These are phyloP conservation scores for Gossypium schwendimanii DNA, from an alignment of 441 rosid genomes.

Conservation along the genomic window DNA sequence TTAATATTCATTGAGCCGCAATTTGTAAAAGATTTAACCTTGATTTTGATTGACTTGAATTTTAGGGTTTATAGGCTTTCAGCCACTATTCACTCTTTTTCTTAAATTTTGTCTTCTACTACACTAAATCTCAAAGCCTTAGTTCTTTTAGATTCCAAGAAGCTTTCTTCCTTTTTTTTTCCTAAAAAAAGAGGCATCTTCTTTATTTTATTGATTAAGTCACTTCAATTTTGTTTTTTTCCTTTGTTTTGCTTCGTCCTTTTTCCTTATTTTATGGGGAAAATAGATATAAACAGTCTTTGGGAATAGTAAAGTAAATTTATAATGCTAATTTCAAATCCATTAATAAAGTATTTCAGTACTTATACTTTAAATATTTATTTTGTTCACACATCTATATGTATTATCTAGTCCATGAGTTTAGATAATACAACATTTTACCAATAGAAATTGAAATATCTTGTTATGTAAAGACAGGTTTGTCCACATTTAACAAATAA, in stretches of 20 bases:
- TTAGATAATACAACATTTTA: no score
- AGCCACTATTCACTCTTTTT: neutral
- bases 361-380: neutral
- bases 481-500: neutral
- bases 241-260: neutral
- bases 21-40: neutral
- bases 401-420: neutral
- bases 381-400: neutral
- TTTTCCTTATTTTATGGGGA: neutral
- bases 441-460: no score
- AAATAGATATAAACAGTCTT: neutral
- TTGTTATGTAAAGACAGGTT: neutral
- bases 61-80: slow-evolving; percentile 9
- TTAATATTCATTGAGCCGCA: neutral
- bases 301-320: neutral
- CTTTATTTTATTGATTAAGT: neutral
- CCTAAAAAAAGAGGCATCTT: neutral
- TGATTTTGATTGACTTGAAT: slow-evolving; percentile 13
- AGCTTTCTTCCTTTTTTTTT: neutral
- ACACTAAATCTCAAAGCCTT: neutral
- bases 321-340: neutral
- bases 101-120: neutral
- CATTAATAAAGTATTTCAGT: neutral
- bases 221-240: neutral
- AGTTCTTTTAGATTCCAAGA: neutral